These are phyloP conservation scores for Arthrobotrys conoides DNA, from an alignment of 2,329 filamentous ascomycete species.

Conservation along the genomic window DNA sequence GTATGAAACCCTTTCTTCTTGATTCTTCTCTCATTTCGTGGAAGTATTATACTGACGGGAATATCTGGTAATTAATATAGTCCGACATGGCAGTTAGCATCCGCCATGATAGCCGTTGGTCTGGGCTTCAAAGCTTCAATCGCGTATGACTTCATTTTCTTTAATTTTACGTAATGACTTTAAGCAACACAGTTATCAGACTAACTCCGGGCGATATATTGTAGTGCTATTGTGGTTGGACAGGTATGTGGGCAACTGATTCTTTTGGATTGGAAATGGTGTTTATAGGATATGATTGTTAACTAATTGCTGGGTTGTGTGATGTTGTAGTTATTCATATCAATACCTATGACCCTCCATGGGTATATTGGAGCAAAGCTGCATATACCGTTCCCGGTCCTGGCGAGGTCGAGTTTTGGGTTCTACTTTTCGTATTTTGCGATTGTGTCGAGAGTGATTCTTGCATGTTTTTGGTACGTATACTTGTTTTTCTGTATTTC, in stretches of 20 bases:
- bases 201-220: constrained; percentile 30
- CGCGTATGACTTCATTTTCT: constrained; percentile 61
- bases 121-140: constrained; percentile 60
- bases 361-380: constrained; percentile 69
- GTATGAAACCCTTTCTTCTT: constrained; percentile 20
- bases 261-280: constrained; percentile 65
- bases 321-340: constrained; percentile 42
- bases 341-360: constrained; percentile 69
- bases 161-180: constrained; percentile 60
- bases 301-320: constrained; percentile 63
- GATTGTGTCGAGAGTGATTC: constrained; percentile 68
- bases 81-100: constrained; percentile 59
- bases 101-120: constrained; percentile 58
- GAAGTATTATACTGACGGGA: constrained; percentile 25
- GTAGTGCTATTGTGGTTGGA: constrained; percentile 59
- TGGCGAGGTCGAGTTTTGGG: constrained; percentile 69
- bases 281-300: constrained; percentile 68
- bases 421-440: constrained; percentile 69
- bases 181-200: constrained; percentile 47
- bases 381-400: constrained; percentile 70
- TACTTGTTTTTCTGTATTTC: neutral
- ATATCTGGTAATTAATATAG: constrained; percentile 14
- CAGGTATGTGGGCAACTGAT: constrained; percentile 31
- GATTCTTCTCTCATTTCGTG: neutral
- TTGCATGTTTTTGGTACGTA: constrained; percentile 70